Percentiles rank a stretch among this genome's conserved stretches.
These are phyloP conservation scores for Exserohilum rostratum DNA, from an alignment of 2,329 filamentous ascomycete genomes.

Conservation along the genomic window DNA sequence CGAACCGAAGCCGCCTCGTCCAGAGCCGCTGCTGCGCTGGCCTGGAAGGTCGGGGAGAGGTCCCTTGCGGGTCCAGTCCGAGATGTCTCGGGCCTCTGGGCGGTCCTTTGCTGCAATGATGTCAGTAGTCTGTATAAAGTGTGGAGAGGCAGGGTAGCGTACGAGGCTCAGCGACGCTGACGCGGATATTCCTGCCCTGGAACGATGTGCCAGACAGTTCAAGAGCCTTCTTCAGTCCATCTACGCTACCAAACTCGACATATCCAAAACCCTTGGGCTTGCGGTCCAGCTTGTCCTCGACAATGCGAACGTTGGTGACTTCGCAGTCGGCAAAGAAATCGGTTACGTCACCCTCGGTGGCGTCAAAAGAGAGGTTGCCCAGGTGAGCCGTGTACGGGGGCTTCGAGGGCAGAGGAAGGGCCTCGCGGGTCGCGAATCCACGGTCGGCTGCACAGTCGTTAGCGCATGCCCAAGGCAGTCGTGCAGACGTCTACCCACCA, in stretches of 20 bases:
- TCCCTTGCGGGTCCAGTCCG: slow-evolving; percentile 92
- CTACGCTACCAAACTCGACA: slow-evolving; percentile 86
- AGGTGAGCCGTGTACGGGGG: slow-evolving; percentile 96
- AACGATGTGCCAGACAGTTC: slow-evolving; percentile 81
- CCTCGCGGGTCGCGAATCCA: slow-evolving; percentile 64
- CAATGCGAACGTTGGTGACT: slow-evolving; percentile 89
- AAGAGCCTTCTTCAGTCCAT: slow-evolving; percentile 90
- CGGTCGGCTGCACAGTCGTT: slow-evolving; percentile 32
- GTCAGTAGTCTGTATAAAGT: slow-evolving; percentile 21
- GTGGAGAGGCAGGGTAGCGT: slow-evolving; percentile 53
- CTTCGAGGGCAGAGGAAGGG: slow-evolving; percentile 84
- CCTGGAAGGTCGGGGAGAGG: slow-evolving; percentile 77
- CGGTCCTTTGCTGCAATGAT: slow-evolving; percentile 77
- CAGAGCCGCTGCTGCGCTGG: slow-evolving; percentile 61
- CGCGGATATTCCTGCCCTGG: slow-evolving; percentile 85
- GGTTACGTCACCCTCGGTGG: slow-evolving; percentile 79
- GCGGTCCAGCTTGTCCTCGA: slow-evolving; percentile 92
- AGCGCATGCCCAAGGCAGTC: slow-evolving; percentile 14
- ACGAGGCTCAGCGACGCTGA: slow-evolving; percentile 98
- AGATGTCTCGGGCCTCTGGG: slow-evolving; percentile 79
- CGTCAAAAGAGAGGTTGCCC: slow-evolving; percentile 95
- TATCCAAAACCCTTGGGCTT: slow-evolving; percentile 98
- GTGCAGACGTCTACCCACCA: slow-evolving; percentile 35
- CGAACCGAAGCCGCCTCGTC: slow-evolving; percentile 51
- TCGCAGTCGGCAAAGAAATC: slow-evolving; percentile 86